Base-by-base conservation (phyloP, 768 basidiomycete genomes). In the Fibroporia radiculosa region DNA sequence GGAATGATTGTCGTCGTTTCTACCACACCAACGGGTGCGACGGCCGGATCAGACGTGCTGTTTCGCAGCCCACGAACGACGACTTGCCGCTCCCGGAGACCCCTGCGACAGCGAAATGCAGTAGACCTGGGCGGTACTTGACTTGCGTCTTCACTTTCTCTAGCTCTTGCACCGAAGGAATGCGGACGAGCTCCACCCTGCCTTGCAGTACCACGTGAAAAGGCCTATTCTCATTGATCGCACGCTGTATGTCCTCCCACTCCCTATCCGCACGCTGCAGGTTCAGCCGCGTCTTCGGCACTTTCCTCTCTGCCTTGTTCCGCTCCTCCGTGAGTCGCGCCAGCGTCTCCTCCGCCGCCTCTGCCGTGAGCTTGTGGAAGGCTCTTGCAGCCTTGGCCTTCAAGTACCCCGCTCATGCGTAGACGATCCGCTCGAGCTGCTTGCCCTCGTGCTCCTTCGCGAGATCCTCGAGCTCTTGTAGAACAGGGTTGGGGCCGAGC, bases 31-130 rank as follows among this genome's bases (percentile, higher is more conserved):
- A 29, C 32, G 10, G 19, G 28, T 19, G 41, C 41, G 7, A 28
- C 41, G n/a, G 16, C n/a, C 6, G 26, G 6, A 27, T 19, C 41
- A 14, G 19, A 31, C 6, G 7, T 6, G 10, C 20, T 35, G 29
- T 42, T 42, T 12, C 41, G 41, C 12, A 42, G 16, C 3, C 41
- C 41, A 29, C 41, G 41, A 42, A 16, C 11, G 41, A 42, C 4
- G 41, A 42, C 29, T 42, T 42, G 29, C 41, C 41, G 28, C 41
- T 31, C 4, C 41, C 41, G 3, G 41, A 25, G 4, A 42, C 24
- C 4, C 41, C 41, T 6, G 41, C 41, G 28, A 42, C 41, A 8
- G 41, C 41, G 20, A 42, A 42, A 22, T 42, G 41, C 28, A 42
- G 32, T n/a, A 32, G 11, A n/a, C 41, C 41, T 22, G 29, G 19